Percentiles rank a stretch among this genome's conserved stretches.
Evolutionary conservation across 2,329 filamentous ascomycete species (phyloP).

Genomic region (Dactylellina sp.): DNA sequence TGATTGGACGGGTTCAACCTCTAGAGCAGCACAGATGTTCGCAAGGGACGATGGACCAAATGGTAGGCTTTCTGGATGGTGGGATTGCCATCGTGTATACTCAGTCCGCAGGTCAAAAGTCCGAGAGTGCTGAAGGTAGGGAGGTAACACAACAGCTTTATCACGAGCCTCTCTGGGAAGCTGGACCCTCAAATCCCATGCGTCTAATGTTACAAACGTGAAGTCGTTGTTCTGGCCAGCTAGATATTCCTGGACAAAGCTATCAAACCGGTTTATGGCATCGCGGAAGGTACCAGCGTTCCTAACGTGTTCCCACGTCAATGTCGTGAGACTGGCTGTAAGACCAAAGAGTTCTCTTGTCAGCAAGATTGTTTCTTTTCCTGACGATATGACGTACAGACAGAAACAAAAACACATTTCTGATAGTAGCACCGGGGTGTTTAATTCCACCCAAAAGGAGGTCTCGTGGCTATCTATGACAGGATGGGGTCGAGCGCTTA

Average conservation of each 20-base stretch:
- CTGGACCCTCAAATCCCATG: constrained; percentile 98
- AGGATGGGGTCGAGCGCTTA: constrained; percentile 70
- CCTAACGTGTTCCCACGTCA: constrained; percentile 99
- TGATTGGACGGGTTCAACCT: constrained; percentile 96
- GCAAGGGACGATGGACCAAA: constrained; percentile 95
- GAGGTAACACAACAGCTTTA: constrained; percentile 95
- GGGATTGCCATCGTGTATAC: constrained; percentile 98
- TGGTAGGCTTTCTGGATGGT: constrained; percentile 95
- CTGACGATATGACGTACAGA: not conserved
- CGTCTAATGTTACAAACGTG: constrained; percentile 97
- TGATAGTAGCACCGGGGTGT: constrained; percentile 30
- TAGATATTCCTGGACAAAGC: constrained; percentile 91
- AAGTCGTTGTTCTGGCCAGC: constrained; percentile 93
- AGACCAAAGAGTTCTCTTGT: constrained; percentile 28
- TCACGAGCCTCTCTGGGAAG: constrained; percentile 96
- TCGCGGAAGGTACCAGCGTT: constrained; percentile 97
- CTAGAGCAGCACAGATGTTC: constrained; percentile 97
- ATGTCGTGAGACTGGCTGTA: constrained; percentile 91
- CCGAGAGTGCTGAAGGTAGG: constrained; percentile 96
- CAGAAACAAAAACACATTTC: constrained; percentile 7
- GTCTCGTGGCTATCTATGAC: constrained; percentile 40
- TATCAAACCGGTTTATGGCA: constrained; percentile 93
- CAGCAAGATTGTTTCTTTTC: constrained; percentile 33
- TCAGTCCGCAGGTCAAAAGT: constrained; percentile 97
- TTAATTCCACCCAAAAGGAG: constrained; percentile 9